These are phyloP conservation scores for Solanum sejunctum DNA, from an alignment of 257 asterid species.

Conservation along the genomic window DNA sequence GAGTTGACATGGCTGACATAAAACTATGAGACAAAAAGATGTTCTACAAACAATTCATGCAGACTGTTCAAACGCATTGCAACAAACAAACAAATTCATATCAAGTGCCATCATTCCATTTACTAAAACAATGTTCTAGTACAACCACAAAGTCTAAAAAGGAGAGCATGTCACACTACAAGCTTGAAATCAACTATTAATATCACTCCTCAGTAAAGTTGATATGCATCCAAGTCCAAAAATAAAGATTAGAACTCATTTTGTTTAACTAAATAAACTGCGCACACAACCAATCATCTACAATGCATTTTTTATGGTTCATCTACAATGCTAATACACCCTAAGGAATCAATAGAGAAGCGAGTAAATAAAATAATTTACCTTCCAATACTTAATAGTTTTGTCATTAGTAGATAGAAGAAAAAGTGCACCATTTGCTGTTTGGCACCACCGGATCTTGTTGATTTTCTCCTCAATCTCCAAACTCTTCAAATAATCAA, in stretches of 20 bases:
- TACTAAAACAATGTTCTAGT: background rate
- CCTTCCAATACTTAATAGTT: slow-evolving; percentile 99
- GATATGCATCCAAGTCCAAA: background rate
- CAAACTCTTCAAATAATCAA: slow-evolving; percentile 98
- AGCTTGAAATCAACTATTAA: background rate
- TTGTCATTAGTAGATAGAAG: slow-evolving; percentile 97
- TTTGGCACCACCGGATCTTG: slow-evolving; percentile 98
- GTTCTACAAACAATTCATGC: background rate
- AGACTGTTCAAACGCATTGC: background rate
- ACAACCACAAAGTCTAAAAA: background rate
- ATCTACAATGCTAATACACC: background rate
- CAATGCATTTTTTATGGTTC: background rate
- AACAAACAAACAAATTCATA: background rate
- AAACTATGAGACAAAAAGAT: background rate
- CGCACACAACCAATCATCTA: background rate
- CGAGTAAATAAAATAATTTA: slow-evolving; percentile 1
- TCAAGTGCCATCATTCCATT: background rate
- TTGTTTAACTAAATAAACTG: background rate
- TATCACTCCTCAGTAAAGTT: background rate
- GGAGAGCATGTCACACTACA: background rate
- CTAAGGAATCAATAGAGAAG: background rate
- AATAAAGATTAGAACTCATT: background rate
- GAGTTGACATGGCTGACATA: background rate
- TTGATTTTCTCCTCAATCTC: slow-evolving; percentile 99
- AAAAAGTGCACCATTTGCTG: slow-evolving; percentile 88